A percentile compares a stretch with the other conserved stretches of the same genome.
Evolutionary conservation across 805 yeast genomes (phyloP).

Genomic region (Yarrowia sp.): DNA sequence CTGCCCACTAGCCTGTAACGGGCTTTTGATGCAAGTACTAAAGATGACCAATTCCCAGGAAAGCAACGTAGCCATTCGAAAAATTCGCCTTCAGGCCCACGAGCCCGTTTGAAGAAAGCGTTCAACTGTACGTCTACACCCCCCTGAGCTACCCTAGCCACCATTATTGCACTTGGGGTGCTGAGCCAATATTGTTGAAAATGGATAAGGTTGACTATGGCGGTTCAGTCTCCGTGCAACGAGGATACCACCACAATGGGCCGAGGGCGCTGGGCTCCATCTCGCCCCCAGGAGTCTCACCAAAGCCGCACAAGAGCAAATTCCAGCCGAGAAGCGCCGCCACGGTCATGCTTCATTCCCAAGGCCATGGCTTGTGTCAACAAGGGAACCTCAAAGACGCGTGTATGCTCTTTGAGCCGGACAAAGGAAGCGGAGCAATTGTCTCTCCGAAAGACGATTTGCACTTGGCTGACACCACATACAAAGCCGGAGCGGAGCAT

Average conservation of each 20-base stretch:
- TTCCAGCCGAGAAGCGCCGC: background rate
- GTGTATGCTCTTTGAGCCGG: background rate
- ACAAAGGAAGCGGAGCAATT: constrained; percentile 23
- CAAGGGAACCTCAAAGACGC: constrained; percentile 8
- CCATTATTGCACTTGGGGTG: background rate
- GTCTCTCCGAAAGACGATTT: constrained; percentile 10
- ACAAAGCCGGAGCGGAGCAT: constrained; percentile 25
- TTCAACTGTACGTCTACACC: background rate
- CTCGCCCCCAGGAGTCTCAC: background rate
- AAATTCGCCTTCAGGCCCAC: background rate
- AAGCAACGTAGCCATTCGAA: background rate
- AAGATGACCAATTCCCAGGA: constrained; percentile 1
- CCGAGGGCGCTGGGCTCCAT: background rate
- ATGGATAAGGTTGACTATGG: constrained; percentile 21
- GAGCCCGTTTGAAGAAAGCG: background rate
- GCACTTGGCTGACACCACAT: constrained; percentile 14
- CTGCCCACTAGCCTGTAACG: background rate
- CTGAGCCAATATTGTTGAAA: constrained; percentile 7
- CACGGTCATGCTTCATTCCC: constrained; percentile 5
- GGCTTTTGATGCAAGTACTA: background rate
- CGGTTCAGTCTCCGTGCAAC: constrained; percentile 9
- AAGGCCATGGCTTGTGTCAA: background rate
- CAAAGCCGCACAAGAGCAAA: background rate
- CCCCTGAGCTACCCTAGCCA: constrained; percentile 17
- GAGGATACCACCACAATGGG: background rate